Base-by-base conservation (phyloP, 2,329 filamentous ascomycete genomes). In the Microdochium nivale region DNA sequence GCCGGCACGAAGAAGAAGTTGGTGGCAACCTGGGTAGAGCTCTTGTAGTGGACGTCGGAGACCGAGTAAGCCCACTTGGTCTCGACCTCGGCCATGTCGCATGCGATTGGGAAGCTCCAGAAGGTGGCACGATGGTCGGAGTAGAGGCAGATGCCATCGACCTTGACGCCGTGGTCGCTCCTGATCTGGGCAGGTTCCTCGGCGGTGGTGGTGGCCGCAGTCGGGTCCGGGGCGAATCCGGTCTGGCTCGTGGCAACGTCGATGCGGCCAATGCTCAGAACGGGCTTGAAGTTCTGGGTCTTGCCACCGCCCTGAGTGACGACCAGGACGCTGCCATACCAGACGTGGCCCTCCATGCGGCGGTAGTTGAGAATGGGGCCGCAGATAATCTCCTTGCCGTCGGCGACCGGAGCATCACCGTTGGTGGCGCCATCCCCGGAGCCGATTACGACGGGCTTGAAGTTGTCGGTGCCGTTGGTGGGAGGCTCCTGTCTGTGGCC, bases 1-100 rank as follows among this genome's bases (percentile, higher is more conserved):
- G 88, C 89, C 13, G 94, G 92, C 3, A 97, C 82, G 76, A 87
- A 95, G 69, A 99, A 99, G 49, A 58, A 81, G 71, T 78, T 95
- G 73, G 66, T 69, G 53, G 71, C 73, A 7, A 76, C 74, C 64
- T 82, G 80, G 56, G 74, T 75, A 37, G 74, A 70, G 57, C 78
- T 79, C 50, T 75, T 71, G 62, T 84, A 86, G 48, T 74, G 77
- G 62, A 94, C 71, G 14, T 79, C 79, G 8, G 82, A 79, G 53
- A 96, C 80, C 23, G 73, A 74, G 69, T 96, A 96, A 59, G 87
- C 80, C 84, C 90, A 96, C 63, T 80, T 79, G 52, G 83, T 77
- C 72, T 96, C 90, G 53, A 67, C 71, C 14, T 75, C 67, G 50
- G 81, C 80, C 55, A 99, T 80, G 56, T 91, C 87, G 35, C 96